Base-by-base conservation (phyloP, 2,329 filamentous ascomycete species). In the Verticillium tricorpus region DNA sequence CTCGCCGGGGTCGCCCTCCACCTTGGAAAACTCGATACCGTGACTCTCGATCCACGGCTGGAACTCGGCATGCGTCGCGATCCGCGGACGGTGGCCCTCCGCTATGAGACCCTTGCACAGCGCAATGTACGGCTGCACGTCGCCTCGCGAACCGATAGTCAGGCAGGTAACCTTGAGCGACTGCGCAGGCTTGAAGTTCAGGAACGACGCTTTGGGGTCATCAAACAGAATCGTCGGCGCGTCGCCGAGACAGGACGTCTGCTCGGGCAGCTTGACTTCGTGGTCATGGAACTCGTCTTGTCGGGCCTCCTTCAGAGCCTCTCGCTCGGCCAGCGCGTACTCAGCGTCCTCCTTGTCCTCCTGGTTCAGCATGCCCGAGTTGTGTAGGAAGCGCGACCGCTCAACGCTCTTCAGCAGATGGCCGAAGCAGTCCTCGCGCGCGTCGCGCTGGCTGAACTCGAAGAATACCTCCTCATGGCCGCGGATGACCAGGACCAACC, bases 391-490 rank as follows among this genome's bases (percentile, higher is more conserved):
- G 40, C 87, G 86, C 5, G 85, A 83, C 5, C 86, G 86, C 67
- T 96, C 92, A 1, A 98, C 78, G 60, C 86, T 87, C 62, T 90
- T 89, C 45, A 96, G 81, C 19, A 97, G 75, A 5, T 90, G 96
- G 34, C 96, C 85, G 2, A 90, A 87, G 71, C 93, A 97, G 73
- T 98, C 94, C 70, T 99, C 94, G 60, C 95, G 88, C 62, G 89
- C 82, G 37, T 93, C 93, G 1, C 85, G 80, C 57, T 88, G 85
- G 59, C 85, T 85, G 71, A 98, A 98, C 73, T 99, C 94, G 70
- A 99, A 98, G 74, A 98, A 98, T 1, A 99, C 78, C 74, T 98
- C 95, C 73, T 98, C 95, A 64, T 97, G 92, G 0, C 93, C 95
- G 60, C 90, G 88, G 66, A 99, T 96, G 5, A 96, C 90, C n/a